Evolutionary conservation across 257 asterid genomes (phyloP).

Genomic region (Fraxinus cuspidata): DNA sequence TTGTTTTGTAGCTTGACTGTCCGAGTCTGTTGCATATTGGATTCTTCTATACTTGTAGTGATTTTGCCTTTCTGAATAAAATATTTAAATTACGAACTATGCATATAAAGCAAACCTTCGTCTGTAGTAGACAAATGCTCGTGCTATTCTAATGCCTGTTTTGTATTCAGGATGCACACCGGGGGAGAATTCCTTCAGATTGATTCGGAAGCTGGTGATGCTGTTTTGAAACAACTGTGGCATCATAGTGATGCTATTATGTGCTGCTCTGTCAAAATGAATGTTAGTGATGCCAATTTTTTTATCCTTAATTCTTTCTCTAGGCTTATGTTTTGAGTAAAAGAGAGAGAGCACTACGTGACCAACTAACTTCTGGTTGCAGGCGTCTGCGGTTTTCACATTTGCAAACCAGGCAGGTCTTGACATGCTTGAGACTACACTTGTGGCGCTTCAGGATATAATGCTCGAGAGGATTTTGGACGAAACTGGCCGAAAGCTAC

Average conservation of each 20-base stretch:
- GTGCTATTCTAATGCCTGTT: not conserved
- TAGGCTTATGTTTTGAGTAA: not conserved
- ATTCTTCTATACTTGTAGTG: not conserved
- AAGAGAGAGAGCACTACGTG: not conserved
- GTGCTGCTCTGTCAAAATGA: conserved; percentile 90
- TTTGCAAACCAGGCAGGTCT: conserved; percentile 96
- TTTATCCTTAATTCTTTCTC: not conserved
- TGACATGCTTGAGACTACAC: conserved; percentile 93
- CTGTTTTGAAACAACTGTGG: conserved; percentile 80
- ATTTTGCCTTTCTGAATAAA: not conserved
- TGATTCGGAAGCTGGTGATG: conserved; percentile 62
- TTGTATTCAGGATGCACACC: conserved; percentile 60
- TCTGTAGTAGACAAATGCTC: not conserved
- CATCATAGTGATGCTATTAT: conserved; percentile 78
- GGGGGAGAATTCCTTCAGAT: conserved; percentile 70
- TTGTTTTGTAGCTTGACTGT: not conserved
- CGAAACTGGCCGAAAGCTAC: conserved; percentile 76
- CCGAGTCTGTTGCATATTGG: not conserved
- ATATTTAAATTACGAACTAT: not conserved
- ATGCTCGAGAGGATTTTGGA: conserved; percentile 87
- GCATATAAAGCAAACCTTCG: not conserved
- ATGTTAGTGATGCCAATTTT: conserved; percentile 40
- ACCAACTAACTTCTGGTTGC: conserved; percentile 22
- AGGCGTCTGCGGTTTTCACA: conserved; percentile 85
- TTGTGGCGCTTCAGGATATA: conserved; percentile 85